Percentiles rank a stretch among this genome's conserved stretches.
phyloP scores from a whole-genome alignment of 805 yeast genomes.

The Starmerella davenportii region DNA sequence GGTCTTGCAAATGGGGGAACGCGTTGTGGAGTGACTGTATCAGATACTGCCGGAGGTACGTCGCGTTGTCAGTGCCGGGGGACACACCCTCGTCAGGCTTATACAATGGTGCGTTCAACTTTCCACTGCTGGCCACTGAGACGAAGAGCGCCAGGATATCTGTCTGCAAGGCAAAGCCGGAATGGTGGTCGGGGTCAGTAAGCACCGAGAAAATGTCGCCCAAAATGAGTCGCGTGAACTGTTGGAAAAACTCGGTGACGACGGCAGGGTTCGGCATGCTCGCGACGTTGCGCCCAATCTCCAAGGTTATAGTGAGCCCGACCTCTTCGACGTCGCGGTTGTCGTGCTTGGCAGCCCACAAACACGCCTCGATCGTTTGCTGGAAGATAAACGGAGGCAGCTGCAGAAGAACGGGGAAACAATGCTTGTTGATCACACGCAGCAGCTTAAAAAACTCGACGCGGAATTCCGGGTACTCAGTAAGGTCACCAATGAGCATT shows the following conservation, averaged over 20 bases:
- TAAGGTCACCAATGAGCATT: slow-evolving; percentile 88
- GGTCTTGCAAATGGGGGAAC: slow-evolving; percentile 77
- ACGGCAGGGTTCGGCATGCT: slow-evolving; percentile 43
- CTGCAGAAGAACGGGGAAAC: slow-evolving; percentile 71
- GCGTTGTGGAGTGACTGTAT: slow-evolving; percentile 68
- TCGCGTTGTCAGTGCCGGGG: slow-evolving; percentile 64
- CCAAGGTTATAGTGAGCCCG: slow-evolving; percentile 71
- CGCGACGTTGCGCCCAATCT: slow-evolving; percentile 70
- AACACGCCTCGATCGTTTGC: slow-evolving; percentile 74
- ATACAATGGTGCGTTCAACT: slow-evolving; percentile 62
- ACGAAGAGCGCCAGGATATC: slow-evolving; percentile 68
- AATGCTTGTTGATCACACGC: slow-evolving; percentile 67
- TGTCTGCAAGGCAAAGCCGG: slow-evolving; percentile 82
- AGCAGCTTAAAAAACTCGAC: slow-evolving; percentile 85
- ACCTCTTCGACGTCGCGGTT: slow-evolving; percentile 90
- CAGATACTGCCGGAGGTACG: slow-evolving; percentile 60
- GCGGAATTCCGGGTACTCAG: slow-evolving; percentile 95
- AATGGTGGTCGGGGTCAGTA: slow-evolving; percentile 94
- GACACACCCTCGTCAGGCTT: slow-evolving; percentile 57
- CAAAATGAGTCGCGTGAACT: slow-evolving; percentile 71
- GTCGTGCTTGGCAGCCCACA: slow-evolving; percentile 97
- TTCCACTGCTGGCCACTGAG: slow-evolving; percentile 60
- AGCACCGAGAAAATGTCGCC: slow-evolving; percentile 84
- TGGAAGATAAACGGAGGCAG: slow-evolving; percentile 86
- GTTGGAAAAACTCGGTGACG: slow-evolving; percentile 71